Base-by-base conservation (phyloP, 2,329 filamentous ascomycete genomes). In the Fonsecaea pedrosoi region DNA sequence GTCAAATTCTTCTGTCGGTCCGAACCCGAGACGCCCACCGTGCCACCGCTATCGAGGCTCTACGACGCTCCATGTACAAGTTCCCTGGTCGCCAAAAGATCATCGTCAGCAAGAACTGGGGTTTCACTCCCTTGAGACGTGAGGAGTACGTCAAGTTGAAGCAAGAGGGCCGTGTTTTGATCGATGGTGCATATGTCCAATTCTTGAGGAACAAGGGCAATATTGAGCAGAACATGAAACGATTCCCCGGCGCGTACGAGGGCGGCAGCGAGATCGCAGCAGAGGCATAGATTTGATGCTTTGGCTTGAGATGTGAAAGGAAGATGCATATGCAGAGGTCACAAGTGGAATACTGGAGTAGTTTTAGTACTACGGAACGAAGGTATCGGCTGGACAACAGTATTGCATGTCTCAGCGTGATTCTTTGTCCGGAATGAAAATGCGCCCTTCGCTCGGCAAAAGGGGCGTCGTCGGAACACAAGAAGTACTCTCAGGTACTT, bases 31-130 rank as follows among this genome's bases (percentile, higher is more conserved):
- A 99, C 85, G 87, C 89, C 76, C 89, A 95, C 90, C 92, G 93
- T 78, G 90, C 90, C 76, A 89, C 90, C 79, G 95, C 95, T 82
- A 93, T 99, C 79, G 95, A 99, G 90, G 95, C 95, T 81, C 92
- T 99, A 82, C 94, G 96, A 82, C 93, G 95, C 83, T 96, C 93
- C 75, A 95, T 97, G 90, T 97, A 98, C 92, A 99, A 98, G 91
- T 99, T 99, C 92, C 95, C 95, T 76, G 95, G 95, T 84, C 94
- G 95, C 86, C 95, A 99, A 89, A 99, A 99, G 93, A 98, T 99
- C 87, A 97, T 99, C 80, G 90, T 98, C 86, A 96, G 92, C 88
- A 99, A 98, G 93, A 99, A 99, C 90, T 99, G 95, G 95, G 95
- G 95, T 77, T 99, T 99, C 92, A 99, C 95, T 72, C 94, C 94